These are phyloP conservation scores for Alternaria sp. DNA, from an alignment of 2,329 filamentous ascomycete species.

Conservation along the genomic window DNA sequence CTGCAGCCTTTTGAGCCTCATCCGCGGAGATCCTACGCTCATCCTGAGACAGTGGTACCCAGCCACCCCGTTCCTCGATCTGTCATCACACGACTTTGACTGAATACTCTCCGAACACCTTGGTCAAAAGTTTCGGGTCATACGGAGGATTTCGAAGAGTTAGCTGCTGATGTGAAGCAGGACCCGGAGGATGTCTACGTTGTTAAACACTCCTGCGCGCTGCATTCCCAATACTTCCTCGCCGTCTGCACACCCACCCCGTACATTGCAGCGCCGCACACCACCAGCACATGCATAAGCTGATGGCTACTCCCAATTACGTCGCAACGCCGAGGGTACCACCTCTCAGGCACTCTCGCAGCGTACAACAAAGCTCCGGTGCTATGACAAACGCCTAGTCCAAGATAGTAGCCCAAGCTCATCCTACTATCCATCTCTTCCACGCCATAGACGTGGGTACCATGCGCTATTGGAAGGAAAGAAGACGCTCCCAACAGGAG, in stretches of 20 bases:
- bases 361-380: constrained; percentile 32
- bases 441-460: constrained; percentile 39
- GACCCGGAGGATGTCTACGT: background rate
- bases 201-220: background rate
- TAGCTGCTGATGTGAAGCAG: background rate
- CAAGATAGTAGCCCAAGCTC: constrained; percentile 49
- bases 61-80: background rate
- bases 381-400: constrained; percentile 49
- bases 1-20: background rate
- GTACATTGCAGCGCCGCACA: constrained; percentile 48
- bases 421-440: constrained; percentile 45
- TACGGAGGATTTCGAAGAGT: background rate
- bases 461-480: constrained; percentile 51
- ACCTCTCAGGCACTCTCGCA: constrained; percentile 53
- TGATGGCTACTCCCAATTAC: constrained; percentile 57
- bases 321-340: constrained; percentile 53
- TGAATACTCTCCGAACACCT: background rate
- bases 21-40: constrained; percentile 8
- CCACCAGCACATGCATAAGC: constrained; percentile 57
- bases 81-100: background rate
- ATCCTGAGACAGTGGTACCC: background rate
- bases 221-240: constrained; percentile 40
- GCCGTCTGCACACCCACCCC: constrained; percentile 44
- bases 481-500: constrained; percentile 51
- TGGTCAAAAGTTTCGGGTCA: background rate